Conservation (phyloP, 257 asterid genomes). For the Fraxinus excelsior region DNA sequence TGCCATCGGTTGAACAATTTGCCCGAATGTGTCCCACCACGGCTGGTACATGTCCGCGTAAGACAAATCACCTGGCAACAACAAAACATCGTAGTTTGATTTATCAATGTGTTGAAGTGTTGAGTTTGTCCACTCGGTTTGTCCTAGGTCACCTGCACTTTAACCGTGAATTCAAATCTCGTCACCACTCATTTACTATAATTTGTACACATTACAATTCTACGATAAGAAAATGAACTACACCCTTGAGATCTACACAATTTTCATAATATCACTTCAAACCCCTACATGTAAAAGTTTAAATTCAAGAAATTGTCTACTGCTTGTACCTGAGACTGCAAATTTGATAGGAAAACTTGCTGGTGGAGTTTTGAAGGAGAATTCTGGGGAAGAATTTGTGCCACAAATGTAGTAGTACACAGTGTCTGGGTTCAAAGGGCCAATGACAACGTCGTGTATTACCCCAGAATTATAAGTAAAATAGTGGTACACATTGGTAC, state of each 20-base stretch:
- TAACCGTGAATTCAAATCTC: no score
- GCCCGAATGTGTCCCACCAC: constrained; percentile 76
- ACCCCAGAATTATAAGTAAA: constrained; percentile 52
- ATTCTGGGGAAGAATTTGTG: constrained; percentile 34
- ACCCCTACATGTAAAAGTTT: no score
- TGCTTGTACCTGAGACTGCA: constrained; percentile 47
- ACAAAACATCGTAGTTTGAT: constrained; percentile 54
- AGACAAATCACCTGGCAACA: constrained; percentile 76
- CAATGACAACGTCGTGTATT: constrained; percentile 67
- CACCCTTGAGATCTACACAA: background rate
- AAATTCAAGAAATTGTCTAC: background rate
- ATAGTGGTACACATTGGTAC: constrained; percentile 36
- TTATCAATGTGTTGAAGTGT: constrained; percentile 61
- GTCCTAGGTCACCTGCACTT: constrained; percentile 76
- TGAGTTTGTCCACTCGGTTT: constrained; percentile 70
- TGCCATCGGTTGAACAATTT: constrained; percentile 62
- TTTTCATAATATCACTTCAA: no score
- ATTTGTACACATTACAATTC: no score
- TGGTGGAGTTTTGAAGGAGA: constrained; percentile 67
- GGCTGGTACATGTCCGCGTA: constrained; percentile 61
- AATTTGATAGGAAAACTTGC: constrained; percentile 57
- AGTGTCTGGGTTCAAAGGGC: constrained; percentile 65
- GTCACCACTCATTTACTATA: no score
- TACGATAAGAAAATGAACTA: no score
- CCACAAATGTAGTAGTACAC: constrained; percentile 58